phyloP scores from a whole-genome alignment of 2,329 filamentous ascomycete genomes.

The Neofusicoccum cordaticola region DNA sequence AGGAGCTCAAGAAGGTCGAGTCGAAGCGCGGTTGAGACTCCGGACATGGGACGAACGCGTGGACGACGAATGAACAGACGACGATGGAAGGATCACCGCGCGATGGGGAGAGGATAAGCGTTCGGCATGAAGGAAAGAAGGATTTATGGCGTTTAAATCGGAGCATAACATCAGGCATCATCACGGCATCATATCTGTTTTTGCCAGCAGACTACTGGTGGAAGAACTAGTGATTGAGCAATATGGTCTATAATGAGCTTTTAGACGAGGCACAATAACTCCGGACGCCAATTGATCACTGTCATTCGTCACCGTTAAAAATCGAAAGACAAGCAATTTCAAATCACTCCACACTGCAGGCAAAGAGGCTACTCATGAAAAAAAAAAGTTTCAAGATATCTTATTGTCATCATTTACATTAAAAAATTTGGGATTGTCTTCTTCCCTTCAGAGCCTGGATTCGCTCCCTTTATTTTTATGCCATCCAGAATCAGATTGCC shows the following conservation, averaged over 20 bases:
- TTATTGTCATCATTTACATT: constrained; percentile 14
- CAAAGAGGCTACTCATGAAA: neutral
- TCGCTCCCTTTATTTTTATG: constrained; percentile 16
- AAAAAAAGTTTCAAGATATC: neutral
- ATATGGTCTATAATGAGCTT: neutral
- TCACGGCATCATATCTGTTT: neutral
- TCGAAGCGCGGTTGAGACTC: constrained; percentile 11
- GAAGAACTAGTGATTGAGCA: neutral
- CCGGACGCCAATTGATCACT: too few relatives aligned
- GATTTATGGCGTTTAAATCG: neutral
- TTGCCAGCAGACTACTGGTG: neutral
- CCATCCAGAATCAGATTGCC: constrained; percentile 15
- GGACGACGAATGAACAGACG: too few relatives aligned
- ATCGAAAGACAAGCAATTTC: too few relatives aligned
- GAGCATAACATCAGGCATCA: neutral
- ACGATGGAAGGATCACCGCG: neutral
- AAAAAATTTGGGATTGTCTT: neutral
- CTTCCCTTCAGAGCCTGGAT: constrained; percentile 10
- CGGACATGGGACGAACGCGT: too few relatives aligned
- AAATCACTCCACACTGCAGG: too few relatives aligned
- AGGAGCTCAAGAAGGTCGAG: constrained; percentile 90
- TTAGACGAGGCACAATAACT: neutral
- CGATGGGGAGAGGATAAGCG: neutral
- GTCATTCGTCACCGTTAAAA: too few relatives aligned
- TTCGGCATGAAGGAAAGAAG: neutral